A percentile compares a stretch with the other conserved stretches of the same genome.
Evolutionary conservation across 2,329 filamentous ascomycete genomes (phyloP).

Genomic region (Sodiomyces alkalinus): DNA sequence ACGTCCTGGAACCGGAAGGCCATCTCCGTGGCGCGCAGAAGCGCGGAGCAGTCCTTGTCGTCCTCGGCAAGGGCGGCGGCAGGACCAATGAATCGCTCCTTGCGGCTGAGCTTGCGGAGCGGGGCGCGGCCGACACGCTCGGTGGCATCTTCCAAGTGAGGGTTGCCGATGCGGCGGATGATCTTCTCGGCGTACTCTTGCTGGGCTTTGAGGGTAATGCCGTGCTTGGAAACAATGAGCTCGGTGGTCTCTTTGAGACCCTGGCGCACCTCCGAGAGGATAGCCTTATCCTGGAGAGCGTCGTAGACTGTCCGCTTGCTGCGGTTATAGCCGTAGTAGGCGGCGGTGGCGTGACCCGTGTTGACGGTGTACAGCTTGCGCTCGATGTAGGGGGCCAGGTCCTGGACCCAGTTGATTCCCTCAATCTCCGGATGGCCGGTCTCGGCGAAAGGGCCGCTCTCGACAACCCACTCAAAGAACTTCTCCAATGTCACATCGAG

Average conservation of each 20-base stretch:
- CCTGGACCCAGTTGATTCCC: constrained; percentile 83
- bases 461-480: constrained; percentile 98
- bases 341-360: constrained; percentile 89
- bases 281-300: constrained; percentile 64
- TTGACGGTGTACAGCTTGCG: constrained; percentile 99
- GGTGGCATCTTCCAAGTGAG: constrained; percentile 78
- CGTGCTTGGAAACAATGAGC: constrained; percentile 78
- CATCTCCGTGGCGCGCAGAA: constrained; percentile 79
- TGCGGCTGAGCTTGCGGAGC: constrained; percentile 81
- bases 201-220: constrained; percentile 61
- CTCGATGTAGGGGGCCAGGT: constrained; percentile 92
- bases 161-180: constrained; percentile 84
- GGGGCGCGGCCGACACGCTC: constrained; percentile 93
- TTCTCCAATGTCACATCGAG: constrained; percentile 93
- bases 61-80: constrained; percentile 78
- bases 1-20: constrained; percentile 92
- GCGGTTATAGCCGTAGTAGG: constrained; percentile 83
- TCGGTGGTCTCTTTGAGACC: constrained; percentile 75
- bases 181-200: constrained; percentile 83
- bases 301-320: constrained; percentile 84
- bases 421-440: constrained; percentile 58
- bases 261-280: constrained; percentile 63
- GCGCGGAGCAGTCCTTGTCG: constrained; percentile 53
- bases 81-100: constrained; percentile 91
- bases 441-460: constrained; percentile 68